Base-by-base conservation (phyloP, 1,284 basidiomycete species). In the Microbotryum scabiosae region DNA sequence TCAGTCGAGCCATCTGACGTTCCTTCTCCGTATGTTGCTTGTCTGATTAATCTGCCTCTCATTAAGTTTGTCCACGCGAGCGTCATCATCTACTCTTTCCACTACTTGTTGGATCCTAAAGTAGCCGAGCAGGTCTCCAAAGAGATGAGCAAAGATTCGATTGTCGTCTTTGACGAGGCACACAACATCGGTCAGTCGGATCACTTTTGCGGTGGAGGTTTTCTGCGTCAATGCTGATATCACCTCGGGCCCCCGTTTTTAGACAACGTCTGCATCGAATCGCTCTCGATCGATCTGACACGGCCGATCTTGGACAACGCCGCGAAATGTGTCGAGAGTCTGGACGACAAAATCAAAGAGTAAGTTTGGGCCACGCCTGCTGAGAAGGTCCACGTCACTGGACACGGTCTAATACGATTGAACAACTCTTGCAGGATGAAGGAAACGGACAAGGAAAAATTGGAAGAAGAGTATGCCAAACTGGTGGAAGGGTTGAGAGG, bases 211-310 rank as follows among this genome's bases (percentile, higher is more conserved):
- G 50, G 41, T 51, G 20, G 16, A 30, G 20, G 12, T 2, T 18
- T 30, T 18, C 4, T 18, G 50, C 26, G 50, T 26, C 23, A 28
- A 51, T n/a, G 50, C 50, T 48, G 44, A 47, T 54, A 23, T 52
- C 52, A 20, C 16, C 36, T 41, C 16, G 36, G 36, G 1, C 36
- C 16, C 10, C 5, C 14, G 5, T 41, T 41, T 41, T 12, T 69
- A 86, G 94, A 99, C 75, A 99, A 99, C 75, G 96, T 99, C 57
- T 99, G 96, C 76, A 96, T 99, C 74, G 96, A 99, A 74, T 97
- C 94, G 0, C 79, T 99, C 50, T 96, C 91, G 64, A 97, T 99
- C 70, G 96, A 99, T 74, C 79, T 99, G 53, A 98, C 94, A n/a
- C 81, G 96, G 45, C 96, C 96, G 0, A 98, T 98, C 90, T 80